Evolutionary conservation across 768 basidiomycete species (phyloP).

Genomic region (Pseudohyphozyma bogoriensis): DNA sequence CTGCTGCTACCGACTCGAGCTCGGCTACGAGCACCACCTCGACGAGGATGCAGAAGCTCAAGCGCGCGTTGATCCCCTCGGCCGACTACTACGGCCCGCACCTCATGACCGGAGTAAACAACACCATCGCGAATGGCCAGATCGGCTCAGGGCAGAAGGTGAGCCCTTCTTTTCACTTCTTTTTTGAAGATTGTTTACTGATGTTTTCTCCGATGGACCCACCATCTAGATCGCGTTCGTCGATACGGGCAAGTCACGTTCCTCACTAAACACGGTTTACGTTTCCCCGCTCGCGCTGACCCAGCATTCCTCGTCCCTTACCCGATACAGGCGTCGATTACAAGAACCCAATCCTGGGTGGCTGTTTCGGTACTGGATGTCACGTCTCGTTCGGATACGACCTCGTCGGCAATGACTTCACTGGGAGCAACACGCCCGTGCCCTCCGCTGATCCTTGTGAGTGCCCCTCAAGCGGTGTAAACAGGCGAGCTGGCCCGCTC

Average conservation of each 20-base stretch:
- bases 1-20: not conserved
- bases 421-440: constrained; percentile 45
- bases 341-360: constrained; percentile 37
- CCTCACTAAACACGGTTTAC: too few relatives aligned
- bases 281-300: too few relatives aligned
- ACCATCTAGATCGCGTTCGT: too few relatives aligned
- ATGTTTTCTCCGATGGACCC: not conserved
- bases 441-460: constrained; percentile 44
- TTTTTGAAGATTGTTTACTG: not conserved
- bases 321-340: constrained; percentile 34
- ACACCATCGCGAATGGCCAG: constrained; percentile 54
- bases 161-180: not conserved
- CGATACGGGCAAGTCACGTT: too few relatives aligned
- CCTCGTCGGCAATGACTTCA: constrained; percentile 37
- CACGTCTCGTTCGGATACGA: constrained; percentile 39
- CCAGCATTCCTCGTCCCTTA: not conserved
- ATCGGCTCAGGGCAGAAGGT: constrained; percentile 53
- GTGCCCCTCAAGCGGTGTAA: not conserved
- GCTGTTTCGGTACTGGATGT: constrained; percentile 38
- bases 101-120: constrained; percentile 47
- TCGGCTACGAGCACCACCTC: not conserved
- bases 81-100: constrained; percentile 24
- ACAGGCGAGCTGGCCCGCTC: not conserved
- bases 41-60: not conserved
- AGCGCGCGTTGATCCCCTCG: not conserved